Base-by-base conservation (phyloP, 192 early-diverging fungal species). In the Ambispora gerdemannii region DNA sequence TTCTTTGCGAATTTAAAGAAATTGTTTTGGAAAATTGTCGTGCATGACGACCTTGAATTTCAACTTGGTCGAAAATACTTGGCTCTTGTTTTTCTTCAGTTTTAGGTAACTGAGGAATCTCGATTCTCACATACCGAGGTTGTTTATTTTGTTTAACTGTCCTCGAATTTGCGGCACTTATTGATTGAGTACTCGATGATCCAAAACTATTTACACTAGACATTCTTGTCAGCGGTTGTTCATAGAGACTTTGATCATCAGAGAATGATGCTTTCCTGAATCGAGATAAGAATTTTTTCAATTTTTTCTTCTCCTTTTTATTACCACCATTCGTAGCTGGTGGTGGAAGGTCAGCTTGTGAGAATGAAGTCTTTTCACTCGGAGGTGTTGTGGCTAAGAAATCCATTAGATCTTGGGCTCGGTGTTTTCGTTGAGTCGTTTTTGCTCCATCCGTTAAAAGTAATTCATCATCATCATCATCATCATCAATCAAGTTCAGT, bases 351-450 rank as follows among this genome's bases (percentile, higher is more conserved):
- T 25, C 27, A n/a, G 17, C 2, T 2, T 27, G 19, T 11, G 27
- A 3, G 31, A 61, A 61, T 7, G 59, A 31, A 6, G 59, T 25
- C 17, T 30, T 20, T n/a, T 55, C 52, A 55, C 38, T 38, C 19
- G 68, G 68, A 28, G 68, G 68, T 28, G 55, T 28, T 11, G 68
- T 59, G 28, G 10, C 50, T 19, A 70, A 49, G 19, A 70, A 70
- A 59, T 70, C 68, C 31, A 70, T 59, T 59, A 70, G 47, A 60
- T 56, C 68, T 49, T 70, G 68, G 10, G 32, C 51, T 19, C n/a
- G 10, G 30, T 70, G 68, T 35, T 32, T 49, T 67, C 65, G 49
- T 50, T 25, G 50, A 7, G 11, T 1, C 20, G 20, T 53, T 31
- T 43, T 59, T 30, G 36, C 34, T 2, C 36, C 68, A 13, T 38